A percentile compares a stretch with the other conserved stretches of the same genome.
These are phyloP conservation scores for Pythium oligandrum DNA, from an alignment of 352 stramenopile genomes.

Conservation along the genomic window DNA sequence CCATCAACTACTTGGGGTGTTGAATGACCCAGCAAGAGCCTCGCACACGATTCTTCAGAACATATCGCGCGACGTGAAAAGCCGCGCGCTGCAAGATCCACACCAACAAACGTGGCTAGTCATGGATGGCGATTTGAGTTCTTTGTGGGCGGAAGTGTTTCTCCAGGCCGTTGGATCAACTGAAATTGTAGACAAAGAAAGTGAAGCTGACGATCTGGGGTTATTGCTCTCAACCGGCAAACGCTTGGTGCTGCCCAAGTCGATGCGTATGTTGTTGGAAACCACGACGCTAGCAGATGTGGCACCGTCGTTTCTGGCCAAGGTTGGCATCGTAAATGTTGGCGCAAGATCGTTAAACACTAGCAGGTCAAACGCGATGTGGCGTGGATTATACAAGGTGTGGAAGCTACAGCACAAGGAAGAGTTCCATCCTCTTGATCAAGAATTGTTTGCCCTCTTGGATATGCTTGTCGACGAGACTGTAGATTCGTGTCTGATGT, in stretches of 20 bases:
- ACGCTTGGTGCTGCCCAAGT: conserved; percentile 24
- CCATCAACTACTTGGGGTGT: no score
- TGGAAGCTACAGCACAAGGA: conserved; percentile 36
- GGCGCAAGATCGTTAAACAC: conserved; percentile 2
- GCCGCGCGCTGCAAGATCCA: no score
- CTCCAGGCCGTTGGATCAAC: conserved; percentile 22
- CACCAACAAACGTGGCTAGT: conserved; percentile 44
- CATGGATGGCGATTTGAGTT: conserved; percentile 52
- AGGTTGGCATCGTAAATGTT: conserved; percentile 38
- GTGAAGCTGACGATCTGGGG: conserved; percentile 5
- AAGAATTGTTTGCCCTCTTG: conserved; percentile 34
- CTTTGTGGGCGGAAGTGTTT: conserved; percentile 44
- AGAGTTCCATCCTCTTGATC: conserved; percentile 24
- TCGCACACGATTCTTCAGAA: no score
- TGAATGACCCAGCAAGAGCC: no score
- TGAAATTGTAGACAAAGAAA: conserved; percentile 4
- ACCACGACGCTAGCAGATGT: conserved; percentile 36
- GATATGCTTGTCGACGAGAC: conserved; percentile 41
- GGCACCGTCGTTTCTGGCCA: conserved; percentile 49
- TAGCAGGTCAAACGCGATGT: conserved; percentile 5
- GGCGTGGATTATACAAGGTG: conserved; percentile 25
- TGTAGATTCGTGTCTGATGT: conserved; percentile 33
- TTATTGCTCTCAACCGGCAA: conserved; percentile 38
- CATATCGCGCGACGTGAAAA: no score
- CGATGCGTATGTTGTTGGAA: conserved; percentile 48